Evolutionary conservation across 768 basidiomycete genomes (phyloP), one percentile per base, ranked within the genome.

Genomic region (Boletus reticulatus): DNA sequence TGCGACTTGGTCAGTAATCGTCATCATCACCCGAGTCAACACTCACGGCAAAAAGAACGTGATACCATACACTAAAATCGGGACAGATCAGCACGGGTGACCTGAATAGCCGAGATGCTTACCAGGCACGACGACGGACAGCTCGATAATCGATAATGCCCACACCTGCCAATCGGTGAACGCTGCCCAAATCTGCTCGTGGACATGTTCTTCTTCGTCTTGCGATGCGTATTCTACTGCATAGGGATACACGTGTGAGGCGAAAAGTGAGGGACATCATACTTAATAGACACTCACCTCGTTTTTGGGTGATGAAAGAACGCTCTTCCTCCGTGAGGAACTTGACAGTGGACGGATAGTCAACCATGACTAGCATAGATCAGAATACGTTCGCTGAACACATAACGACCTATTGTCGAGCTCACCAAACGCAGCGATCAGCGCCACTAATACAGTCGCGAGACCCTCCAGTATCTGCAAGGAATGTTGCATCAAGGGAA

Each of bases 121-220:
- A 52, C 51, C 16, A 29, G 51, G 43, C 7, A 9, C 43, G 9
- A 38, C 4, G 37, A 52, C 0, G n/a, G 51, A 52, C 17, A 52
- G 43, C 19, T 45, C 27, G 13, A 52, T 19, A 27, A 52, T 4
- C 6, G 51, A 45, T 45, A 52, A 17, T 9, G 43, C 43, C 51
- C 43, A 52, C 36, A 52, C 51, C 27, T 52, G 51, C 51, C 51
- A 52, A 52, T 52, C 51, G 11, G 51, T 52, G 14, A 32, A 45
- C 6, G 51, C 51, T 7, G 43, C 51, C 51, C 51, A 52, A 19
- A 52, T 8, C 10, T 52, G 51, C 27, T 38, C 9, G 1, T 24
- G 39, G 20, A 20, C 5, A 13, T 52, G 17, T 24, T 20, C 24
- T 17, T 38, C 51, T 52, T 52, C 51, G 11, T 52, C 51, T 31